Conservation (phyloP, 352 stramenopile genomes). For the Blastocystis hominis region DNA sequence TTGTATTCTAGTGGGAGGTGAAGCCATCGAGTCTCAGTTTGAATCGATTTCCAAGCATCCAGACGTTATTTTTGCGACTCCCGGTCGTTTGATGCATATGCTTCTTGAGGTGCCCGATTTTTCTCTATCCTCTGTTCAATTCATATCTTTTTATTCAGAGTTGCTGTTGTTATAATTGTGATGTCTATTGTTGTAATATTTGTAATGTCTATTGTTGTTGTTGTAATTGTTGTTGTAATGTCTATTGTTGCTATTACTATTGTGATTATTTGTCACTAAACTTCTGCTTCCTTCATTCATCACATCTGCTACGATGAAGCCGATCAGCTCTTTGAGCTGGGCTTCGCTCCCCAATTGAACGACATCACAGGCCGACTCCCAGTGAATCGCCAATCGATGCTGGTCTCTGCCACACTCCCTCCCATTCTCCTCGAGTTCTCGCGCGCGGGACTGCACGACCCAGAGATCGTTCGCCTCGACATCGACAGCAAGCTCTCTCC, state of each 20-base stretch:
- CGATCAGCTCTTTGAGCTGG: constrained; percentile 98
- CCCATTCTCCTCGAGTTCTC: constrained; percentile 94
- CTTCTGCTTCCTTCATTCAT: constrained; percentile 55
- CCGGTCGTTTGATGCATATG: constrained; percentile 81
- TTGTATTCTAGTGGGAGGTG: constrained; percentile 85
- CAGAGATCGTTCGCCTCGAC: constrained; percentile 90
- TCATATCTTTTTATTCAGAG: constrained; percentile 63
- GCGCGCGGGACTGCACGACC: constrained; percentile 86
- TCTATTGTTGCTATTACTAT: no score
- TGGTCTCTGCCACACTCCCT: constrained; percentile 91
- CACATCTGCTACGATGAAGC: constrained; percentile 90
- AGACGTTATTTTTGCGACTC: constrained; percentile 85
- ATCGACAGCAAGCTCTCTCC: constrained; percentile 92
- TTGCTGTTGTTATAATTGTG: no score
- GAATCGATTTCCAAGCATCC: constrained; percentile 80
- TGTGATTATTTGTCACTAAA: no score
- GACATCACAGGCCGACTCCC: constrained; percentile 60
- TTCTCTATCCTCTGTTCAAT: constrained; percentile 78
- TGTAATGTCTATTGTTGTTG: no score
- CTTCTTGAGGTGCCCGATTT: constrained; percentile 77
- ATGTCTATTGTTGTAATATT: no score
- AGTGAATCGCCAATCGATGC: constrained; percentile 70
- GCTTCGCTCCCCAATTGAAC: constrained; percentile 89
- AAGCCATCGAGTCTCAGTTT: constrained; percentile 96
- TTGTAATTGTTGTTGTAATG: no score